Evolutionary conservation across 805 yeast genomes (phyloP), one percentile per base, ranked within the genome.

Genomic region (Candida loeiensis): DNA sequence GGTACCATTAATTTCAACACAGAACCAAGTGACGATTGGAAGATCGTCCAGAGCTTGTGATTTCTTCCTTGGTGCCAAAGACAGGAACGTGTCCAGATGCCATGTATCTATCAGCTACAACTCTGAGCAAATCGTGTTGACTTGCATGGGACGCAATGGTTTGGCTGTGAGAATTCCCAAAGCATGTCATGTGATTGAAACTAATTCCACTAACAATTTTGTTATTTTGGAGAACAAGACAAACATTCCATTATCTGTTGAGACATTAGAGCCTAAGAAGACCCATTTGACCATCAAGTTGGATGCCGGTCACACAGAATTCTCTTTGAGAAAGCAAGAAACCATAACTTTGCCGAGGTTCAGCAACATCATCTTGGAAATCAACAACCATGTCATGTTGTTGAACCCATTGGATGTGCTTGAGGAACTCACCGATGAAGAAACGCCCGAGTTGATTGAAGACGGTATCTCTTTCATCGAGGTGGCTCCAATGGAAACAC

Each of bases 71-170:
- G 58, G 72, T 56, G 49, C 71, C 2, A 59, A 62, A 13, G 76
- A 75, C 56, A 79, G 76, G 54, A 71, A 71, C 28, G 76, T 86
- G 16, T 83, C 93, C 11, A 75, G 95, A 37, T 69, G 71, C 8
- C 95, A 86, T 59, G 70, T 82, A 37, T 59, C 64, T 12, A 53
- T 84, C 2, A 63, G 71, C 18, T 80, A 74, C 54, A 55, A 66
- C 20, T 50, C 65, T 1, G 56, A 58, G 8, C 64, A 74, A 24
- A 58, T 87, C 33, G 66, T 63, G 12, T 57, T 91, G 37, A 74
- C 74, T 33, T 91, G 97, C 59, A 59, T 79, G 40, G 97, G 98
- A 3, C 76, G 80, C 63, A 91, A 91, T 58, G 96, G 97, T 8
- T 64, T 85, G 37, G 72, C 76, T 7, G 74, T 89, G 14, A 69